Evolutionary conservation across 2,329 filamentous ascomycete species (phyloP).

Genomic region (Calycina marina): DNA sequence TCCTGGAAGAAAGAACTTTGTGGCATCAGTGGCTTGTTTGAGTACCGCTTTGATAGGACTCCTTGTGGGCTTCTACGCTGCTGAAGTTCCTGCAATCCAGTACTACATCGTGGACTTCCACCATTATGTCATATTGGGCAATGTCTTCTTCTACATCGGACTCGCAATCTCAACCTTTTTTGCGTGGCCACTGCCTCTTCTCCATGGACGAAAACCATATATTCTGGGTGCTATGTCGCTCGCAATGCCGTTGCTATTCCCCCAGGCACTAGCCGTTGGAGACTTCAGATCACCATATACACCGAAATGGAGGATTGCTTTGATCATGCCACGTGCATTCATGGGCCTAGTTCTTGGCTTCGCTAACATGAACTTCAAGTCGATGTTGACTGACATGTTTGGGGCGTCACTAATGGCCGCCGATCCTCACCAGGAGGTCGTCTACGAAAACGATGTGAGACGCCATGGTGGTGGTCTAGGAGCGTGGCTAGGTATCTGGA

Average conservation of each 20-base stretch:
- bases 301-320: conserved; percentile 38
- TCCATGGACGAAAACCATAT: conserved; percentile 68
- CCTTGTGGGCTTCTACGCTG: conserved; percentile 62
- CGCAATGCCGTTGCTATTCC: conserved; percentile 60
- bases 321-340: conserved; percentile 48
- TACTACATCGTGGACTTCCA: conserved; percentile 58
- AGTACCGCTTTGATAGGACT: conserved; percentile 60
- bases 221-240: conserved; percentile 53
- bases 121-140: conserved; percentile 56
- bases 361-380: conserved; percentile 63
- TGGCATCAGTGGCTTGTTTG: conserved; percentile 54
- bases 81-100: conserved; percentile 65
- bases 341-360: conserved; percentile 60
- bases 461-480: conserved; percentile 67
- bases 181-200: conserved; percentile 58
- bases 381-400: conserved; percentile 59
- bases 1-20: conserved; percentile 48
- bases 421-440: conserved; percentile 58
- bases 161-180: conserved; percentile 56
- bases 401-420: conserved; percentile 60
- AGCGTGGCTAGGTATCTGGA: conserved; percentile 66
- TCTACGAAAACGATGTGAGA: conserved; percentile 51
- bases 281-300: conserved; percentile 39
- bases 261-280: conserved; percentile 55
- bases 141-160: conserved; percentile 57